These are phyloP conservation scores for Solanum virginianum DNA, from an alignment of 257 asterid genomes.

Conservation along the genomic window DNA sequence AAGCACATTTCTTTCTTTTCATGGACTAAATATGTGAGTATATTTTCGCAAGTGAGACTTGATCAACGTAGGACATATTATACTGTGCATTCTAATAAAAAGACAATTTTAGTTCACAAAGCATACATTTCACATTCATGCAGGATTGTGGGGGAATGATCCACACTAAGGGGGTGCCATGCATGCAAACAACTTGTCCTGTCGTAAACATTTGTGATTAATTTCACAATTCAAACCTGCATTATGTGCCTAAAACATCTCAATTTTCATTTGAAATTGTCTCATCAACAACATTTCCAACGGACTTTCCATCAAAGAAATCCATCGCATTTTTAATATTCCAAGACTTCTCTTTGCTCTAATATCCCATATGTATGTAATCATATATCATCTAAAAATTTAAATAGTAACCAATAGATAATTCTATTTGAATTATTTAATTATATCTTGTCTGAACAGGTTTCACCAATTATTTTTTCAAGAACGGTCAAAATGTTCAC, in stretches of 20 bases:
- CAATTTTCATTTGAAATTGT: background rate
- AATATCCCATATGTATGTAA: background rate
- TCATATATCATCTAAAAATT: background rate
- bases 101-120: background rate
- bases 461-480: conserved; percentile 44
- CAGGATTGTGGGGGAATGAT: background rate
- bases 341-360: background rate
- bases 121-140: background rate
- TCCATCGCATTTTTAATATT: background rate
- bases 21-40: background rate
- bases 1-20: background rate
- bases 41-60: background rate
- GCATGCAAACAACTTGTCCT: background rate
- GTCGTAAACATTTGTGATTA: background rate
- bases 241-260: background rate
- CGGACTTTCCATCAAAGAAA: background rate
- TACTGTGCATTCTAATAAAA: background rate
- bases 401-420: background rate
- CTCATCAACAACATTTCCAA: background rate
- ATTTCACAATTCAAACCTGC: background rate
- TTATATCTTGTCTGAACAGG: background rate
- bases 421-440: background rate
- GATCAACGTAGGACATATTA: background rate
- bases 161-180: background rate
- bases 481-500: conserved; percentile 3